Evolutionary conservation across 208 protist genomes (phyloP), one percentile per base, ranked within the genome.

Genomic region (Porcisia deanei): DNA sequence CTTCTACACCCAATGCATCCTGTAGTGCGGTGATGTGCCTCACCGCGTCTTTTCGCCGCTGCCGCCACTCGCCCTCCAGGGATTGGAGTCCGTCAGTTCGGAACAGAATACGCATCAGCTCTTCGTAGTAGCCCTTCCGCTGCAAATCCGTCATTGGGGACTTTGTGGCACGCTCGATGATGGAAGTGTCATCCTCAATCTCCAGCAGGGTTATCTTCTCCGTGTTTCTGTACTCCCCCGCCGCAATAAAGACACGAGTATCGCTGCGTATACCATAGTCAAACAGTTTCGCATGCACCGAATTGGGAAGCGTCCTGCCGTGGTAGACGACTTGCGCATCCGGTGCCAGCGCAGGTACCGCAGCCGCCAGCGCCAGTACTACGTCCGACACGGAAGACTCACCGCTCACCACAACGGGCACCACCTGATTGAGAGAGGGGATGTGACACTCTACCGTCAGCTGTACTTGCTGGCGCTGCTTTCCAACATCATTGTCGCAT

Each of bases 101-200:
- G 65, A 96, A 92, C 1, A 96, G 79, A 71, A 96, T 88, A 55
- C 90, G 88, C 92, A 96, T 96, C 2, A 96, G 82, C 71, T 90
- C 83, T 68, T 96, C 92, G 65, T 96, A 95, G 69, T 91, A 93
- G 37, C 90, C 90, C 47, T 89, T 90, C 20, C 85, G 77, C 71
- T 91, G 75, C 53, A 85, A 47, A 3, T 84, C 79, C 8, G 87
- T 83, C 39, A 88, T 64, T 0, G 68, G 66, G 7, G 39, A 39
- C 0, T 71, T 55, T 54, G 83, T 68, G n/a, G 87, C 43, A 4
- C 43, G 39, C 16, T 84, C 83, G 25, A 96, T 88, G n/a, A 34
- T 30, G 3, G 52, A 59, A 3, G 88, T 73, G 54, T 90, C 86
- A 49, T 83, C 63, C 61, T 94, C 87, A 64, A 96, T 83, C 77